phyloP scores from a whole-genome alignment of 2,329 filamentous ascomycete species.

The Phialophora verrucosa region DNA sequence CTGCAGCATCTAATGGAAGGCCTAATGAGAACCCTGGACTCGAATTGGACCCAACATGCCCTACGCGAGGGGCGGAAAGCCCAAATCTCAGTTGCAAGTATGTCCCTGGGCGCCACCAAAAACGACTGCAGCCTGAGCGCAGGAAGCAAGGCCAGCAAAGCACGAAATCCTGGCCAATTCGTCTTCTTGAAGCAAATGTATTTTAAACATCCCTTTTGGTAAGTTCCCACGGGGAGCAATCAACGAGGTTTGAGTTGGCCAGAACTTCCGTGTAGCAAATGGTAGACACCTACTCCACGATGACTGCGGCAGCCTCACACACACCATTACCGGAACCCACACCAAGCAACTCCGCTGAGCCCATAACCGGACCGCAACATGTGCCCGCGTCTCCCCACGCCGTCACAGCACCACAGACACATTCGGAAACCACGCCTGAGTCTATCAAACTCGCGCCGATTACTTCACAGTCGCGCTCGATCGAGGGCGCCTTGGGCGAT shows the following conservation, averaged over 20 bases:
- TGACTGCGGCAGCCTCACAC: background rate
- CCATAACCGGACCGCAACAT: background rate
- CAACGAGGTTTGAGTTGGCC: background rate
- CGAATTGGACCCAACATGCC: background rate
- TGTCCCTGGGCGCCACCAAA: background rate
- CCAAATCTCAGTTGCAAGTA: background rate
- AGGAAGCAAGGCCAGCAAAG: background rate
- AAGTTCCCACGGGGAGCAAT: background rate
- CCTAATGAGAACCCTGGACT: background rate
- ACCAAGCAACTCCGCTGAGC: background rate
- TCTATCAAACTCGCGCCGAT: background rate
- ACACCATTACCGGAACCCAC: background rate
- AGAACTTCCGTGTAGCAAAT: background rate
- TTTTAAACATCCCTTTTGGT: background rate
- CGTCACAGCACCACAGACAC: background rate
- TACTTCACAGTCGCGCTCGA: background rate
- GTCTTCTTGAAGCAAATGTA: background rate
- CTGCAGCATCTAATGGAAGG: background rate
- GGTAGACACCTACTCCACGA: background rate
- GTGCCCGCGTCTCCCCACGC: background rate
- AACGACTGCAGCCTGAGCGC: background rate
- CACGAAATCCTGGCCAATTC: background rate
- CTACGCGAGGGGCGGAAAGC: background rate
- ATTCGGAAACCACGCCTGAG: background rate
- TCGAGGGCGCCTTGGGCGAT: slow-evolving; percentile 1